Evolutionary conservation across 2,329 filamentous ascomycete genomes (phyloP), one percentile per base, ranked within the genome.

Genomic region (Colletotrichum chlorophyti): DNA sequence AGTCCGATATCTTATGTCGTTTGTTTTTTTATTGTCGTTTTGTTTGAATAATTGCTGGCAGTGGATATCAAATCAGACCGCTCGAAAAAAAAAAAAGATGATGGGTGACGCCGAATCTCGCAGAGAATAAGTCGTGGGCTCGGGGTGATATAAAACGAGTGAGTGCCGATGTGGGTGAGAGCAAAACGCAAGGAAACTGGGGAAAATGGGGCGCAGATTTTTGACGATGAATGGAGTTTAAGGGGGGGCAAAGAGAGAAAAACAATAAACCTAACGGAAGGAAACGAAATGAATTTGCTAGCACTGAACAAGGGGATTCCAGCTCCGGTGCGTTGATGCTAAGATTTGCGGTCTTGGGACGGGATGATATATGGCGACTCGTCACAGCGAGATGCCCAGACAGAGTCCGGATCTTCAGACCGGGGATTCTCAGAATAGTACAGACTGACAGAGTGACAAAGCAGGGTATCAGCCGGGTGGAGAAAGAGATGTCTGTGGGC

Each of bases 391-490:
- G 38, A 32, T 40, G 37, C 49, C 19, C 12, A 24, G 17, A 32
- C 14, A 43, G 10, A 49, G 46, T 38, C 46, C 46, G 17, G 34
- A 29, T 49, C 34, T 43, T 60, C 57, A 50, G 57, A 57, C 57
- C 45, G 57, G 51, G 24, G 37, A 31, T 45, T 50, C 57, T 60
- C 40, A 60, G 57, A 60, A 60, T 60, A 60, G 57, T 50, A 50
- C 51, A 14, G 24, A 40, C 37, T 34, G 40, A 17, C 37, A 45
- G 27, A 29, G 37, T 58, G 42, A 34, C 19, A 59, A 54, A 54
- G 48, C 50, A 38, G 35, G 57, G 57, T 60, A 57, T 60, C 57
- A 60, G 57, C 50, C 43, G 24, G 51, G 57, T 57, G 57, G 57
- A 31, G 57, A 41, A 43, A 15, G 12, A 31, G n/a, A 41, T 34